A percentile compares a stretch with the other conserved stretches of the same genome.
phyloP scores from a whole-genome alignment of 2,329 filamentous ascomycete genomes.

The Cladosporium sp. region DNA sequence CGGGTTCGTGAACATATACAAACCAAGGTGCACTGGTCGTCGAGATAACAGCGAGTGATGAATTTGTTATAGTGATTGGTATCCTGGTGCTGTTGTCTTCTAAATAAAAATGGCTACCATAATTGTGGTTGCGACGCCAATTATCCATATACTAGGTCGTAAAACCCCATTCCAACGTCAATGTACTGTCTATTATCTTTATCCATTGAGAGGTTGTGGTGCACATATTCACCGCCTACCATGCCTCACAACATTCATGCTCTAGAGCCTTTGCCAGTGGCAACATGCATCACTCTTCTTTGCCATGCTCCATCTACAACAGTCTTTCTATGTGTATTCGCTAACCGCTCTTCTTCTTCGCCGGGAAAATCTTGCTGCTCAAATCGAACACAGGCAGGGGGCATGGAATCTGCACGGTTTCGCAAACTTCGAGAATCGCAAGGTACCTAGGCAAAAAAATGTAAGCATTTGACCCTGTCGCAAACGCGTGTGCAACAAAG shows the following conservation, averaged over 20 bases:
- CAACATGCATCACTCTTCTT: not conserved
- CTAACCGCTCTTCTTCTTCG: slow-evolving; percentile 21
- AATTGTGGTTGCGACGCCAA: too few relatives aligned
- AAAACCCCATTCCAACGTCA: not conserved
- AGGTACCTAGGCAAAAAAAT: slow-evolving; percentile 23
- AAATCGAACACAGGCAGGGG: slow-evolving; percentile 31
- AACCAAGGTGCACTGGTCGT: too few relatives aligned
- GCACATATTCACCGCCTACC: too few relatives aligned
- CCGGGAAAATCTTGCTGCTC: slow-evolving; percentile 27
- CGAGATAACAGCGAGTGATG: not conserved
- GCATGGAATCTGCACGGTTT: slow-evolving; percentile 30
- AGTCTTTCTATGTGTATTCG: not conserved
- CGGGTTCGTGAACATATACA: too few relatives aligned
- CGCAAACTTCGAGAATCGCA: slow-evolving; percentile 29
- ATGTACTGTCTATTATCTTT: not conserved
- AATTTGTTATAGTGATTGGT: not conserved
- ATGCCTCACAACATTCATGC: not conserved
- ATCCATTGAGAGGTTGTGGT: not conserved
- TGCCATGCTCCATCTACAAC: not conserved
- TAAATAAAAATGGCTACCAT: too few relatives aligned
- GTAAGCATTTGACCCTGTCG: not conserved
- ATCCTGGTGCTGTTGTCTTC: not conserved
- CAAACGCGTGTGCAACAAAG: not conserved
- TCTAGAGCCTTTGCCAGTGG: not conserved
- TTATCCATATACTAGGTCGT: not conserved